A percentile compares a stretch with the other conserved stretches of the same genome.
phyloP scores from a whole-genome alignment of 768 basidiomycete genomes.

The Suillus fuscotomentosus region DNA sequence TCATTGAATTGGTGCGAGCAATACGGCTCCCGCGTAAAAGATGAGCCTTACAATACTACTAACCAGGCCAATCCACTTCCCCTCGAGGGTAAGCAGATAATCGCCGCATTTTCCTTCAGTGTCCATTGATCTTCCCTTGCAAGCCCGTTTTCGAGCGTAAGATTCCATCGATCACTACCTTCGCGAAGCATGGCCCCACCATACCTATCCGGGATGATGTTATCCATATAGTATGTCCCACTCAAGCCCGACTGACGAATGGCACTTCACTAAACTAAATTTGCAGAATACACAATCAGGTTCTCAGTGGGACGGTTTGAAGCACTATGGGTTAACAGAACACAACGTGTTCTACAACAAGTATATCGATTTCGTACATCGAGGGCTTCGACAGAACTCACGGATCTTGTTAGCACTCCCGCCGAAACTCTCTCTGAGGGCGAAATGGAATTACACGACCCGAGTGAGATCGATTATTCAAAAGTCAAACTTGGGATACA shows the following conservation, averaged over 20 bases:
- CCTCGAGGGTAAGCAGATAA: constrained; percentile 45
- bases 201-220: constrained; percentile 41
- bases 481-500: constrained; percentile 62
- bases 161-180: constrained; percentile 49
- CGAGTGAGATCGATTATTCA: constrained; percentile 44
- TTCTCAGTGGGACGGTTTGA: constrained; percentile 68
- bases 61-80: constrained; percentile 65
- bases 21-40: neutral
- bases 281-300: constrained; percentile 68
- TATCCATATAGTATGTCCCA: constrained; percentile 49
- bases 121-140: neutral
- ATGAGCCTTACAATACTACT: neutral
- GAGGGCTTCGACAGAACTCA: neutral
- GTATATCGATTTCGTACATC: constrained; percentile 27
- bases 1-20: constrained; percentile 59
- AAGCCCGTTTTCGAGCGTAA: constrained; percentile 60
- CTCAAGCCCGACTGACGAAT: neutral
- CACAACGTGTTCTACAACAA: constrained; percentile 65
- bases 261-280: neutral
- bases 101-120: neutral
- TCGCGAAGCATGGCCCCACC: constrained; percentile 15
- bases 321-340: constrained; percentile 53
- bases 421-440: constrained; percentile 43
- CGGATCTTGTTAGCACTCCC: constrained; percentile 37
- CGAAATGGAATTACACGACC: constrained; percentile 45